Evolutionary conservation across 768 basidiomycete genomes (phyloP).

Genomic region (Suillus cothurnatus): DNA sequence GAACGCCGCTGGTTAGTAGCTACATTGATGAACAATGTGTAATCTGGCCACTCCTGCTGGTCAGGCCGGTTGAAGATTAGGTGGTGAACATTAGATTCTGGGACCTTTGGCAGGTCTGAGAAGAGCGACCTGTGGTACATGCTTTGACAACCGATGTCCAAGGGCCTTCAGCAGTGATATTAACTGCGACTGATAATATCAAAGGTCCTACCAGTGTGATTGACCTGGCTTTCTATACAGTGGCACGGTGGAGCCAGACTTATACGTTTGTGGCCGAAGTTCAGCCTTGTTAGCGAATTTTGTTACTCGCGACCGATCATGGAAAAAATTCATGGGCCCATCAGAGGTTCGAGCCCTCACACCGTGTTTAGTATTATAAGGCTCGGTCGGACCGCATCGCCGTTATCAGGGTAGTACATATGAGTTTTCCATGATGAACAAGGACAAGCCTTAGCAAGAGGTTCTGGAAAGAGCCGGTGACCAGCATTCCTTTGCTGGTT

Average conservation of each 20-base stretch:
- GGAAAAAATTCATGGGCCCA: no score
- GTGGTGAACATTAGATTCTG: constrained; percentile 56
- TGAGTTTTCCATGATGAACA: no score
- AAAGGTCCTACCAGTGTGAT: not conserved
- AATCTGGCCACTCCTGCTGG: constrained; percentile 57
- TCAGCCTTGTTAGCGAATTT: no score
- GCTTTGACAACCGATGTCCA: not conserved
- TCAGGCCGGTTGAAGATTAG: constrained; percentile 56
- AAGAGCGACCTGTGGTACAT: constrained; percentile 64
- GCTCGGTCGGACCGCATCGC: no score
- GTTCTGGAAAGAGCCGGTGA: not conserved
- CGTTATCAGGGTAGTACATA: no score
- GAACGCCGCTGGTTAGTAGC: constrained; percentile 48
- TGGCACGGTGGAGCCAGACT: not conserved
- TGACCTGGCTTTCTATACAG: not conserved
- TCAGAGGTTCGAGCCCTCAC: no score
- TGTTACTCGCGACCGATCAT: no score
- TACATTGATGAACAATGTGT: constrained; percentile 56
- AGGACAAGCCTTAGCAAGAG: not conserved
- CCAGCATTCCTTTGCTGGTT: not conserved
- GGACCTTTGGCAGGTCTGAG: constrained; percentile 50
- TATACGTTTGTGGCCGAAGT: not conserved
- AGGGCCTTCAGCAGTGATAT: no score
- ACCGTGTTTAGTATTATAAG: no score
- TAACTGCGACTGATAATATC: no score